Percentiles rank a stretch among this genome's conserved stretches.
Evolutionary conservation across 2,329 filamentous ascomycete genomes (phyloP).

Genomic region (Aspergillus novofumigatus): DNA sequence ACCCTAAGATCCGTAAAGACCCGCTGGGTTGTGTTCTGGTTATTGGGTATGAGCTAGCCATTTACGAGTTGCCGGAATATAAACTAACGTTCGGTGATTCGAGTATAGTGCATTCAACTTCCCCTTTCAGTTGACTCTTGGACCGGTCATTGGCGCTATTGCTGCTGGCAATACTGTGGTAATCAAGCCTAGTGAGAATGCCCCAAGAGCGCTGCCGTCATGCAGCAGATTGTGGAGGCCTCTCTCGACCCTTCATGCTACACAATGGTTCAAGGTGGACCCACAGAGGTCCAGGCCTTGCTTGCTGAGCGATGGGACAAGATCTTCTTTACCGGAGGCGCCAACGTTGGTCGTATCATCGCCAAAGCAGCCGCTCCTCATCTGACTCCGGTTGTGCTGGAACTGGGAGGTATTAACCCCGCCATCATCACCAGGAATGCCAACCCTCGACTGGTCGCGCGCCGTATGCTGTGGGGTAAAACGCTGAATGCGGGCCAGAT

Average conservation of each 20-base stretch:
- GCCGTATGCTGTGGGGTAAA: slow-evolving; percentile 86
- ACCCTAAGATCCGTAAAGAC: slow-evolving; percentile 76
- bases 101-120: slow-evolving; percentile 75
- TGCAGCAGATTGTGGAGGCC: slow-evolving; percentile 72
- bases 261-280: slow-evolving; percentile 71
- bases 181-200: slow-evolving; percentile 83
- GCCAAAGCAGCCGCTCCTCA: slow-evolving; percentile 84
- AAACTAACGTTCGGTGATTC: background rate
- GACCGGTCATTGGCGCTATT: slow-evolving; percentile 83
- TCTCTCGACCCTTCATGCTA: slow-evolving; percentile 75
- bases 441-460: slow-evolving; percentile 73
- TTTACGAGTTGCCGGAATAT: background rate
- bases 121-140: slow-evolving; percentile 74
- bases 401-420: slow-evolving; percentile 88
- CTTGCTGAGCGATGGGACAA: slow-evolving; percentile 94
- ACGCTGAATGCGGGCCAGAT: slow-evolving; percentile 81
- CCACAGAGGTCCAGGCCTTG: slow-evolving; percentile 75
- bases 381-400: slow-evolving; percentile 80
- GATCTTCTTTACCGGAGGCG: slow-evolving; percentile 91
- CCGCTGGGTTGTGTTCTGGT: slow-evolving; percentile 78
- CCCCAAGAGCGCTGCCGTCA: slow-evolving; percentile 72
- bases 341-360: slow-evolving; percentile 76
- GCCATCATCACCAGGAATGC: slow-evolving; percentile 84
- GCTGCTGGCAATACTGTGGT: slow-evolving; percentile 85
- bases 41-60: slow-evolving; percentile 58